phyloP scores from a whole-genome alignment of 352 stramenopile genomes.

The Phytophthora vignae region DNA sequence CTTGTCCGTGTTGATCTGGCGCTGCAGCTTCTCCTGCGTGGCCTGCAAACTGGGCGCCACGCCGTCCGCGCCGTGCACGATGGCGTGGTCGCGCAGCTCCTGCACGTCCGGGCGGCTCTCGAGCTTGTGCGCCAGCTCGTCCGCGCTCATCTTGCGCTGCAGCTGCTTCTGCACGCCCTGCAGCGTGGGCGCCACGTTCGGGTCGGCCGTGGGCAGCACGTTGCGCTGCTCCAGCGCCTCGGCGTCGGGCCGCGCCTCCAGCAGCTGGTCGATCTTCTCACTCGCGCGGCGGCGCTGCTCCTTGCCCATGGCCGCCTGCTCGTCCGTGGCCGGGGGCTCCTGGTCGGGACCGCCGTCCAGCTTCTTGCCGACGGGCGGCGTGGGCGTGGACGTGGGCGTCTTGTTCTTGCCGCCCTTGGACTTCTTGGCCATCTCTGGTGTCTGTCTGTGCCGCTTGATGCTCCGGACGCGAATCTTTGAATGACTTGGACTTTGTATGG shows the following conservation, averaged over 20 bases:
- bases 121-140: slow-evolving; percentile 74
- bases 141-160: slow-evolving; percentile 75
- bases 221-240: slow-evolving; percentile 67
- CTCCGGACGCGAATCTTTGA: slow-evolving; percentile 25
- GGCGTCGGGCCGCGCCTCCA: slow-evolving; percentile 63
- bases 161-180: slow-evolving; percentile 82
- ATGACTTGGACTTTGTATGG: slow-evolving; percentile 13
- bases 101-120: slow-evolving; percentile 77
- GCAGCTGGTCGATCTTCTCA: slow-evolving; percentile 76
- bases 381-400: slow-evolving; percentile 28
- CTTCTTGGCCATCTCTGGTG: slow-evolving; percentile 68
- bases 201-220: slow-evolving; percentile 51
- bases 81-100: slow-evolving; percentile 75
- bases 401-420: slow-evolving; percentile 49
- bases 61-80: slow-evolving; percentile 65
- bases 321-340: slow-evolving; percentile 31
- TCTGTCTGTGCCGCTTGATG: slow-evolving; percentile 19
- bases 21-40: slow-evolving; percentile 80
- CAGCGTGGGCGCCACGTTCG: slow-evolving; percentile 60
- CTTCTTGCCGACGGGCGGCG: slow-evolving; percentile 24
- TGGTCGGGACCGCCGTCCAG: slow-evolving; percentile 43
- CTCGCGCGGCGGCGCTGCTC: slow-evolving; percentile 40
- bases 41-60: slow-evolving; percentile 83
- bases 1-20: slow-evolving; percentile 78
- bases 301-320: slow-evolving; percentile 40